These are phyloP conservation scores for Alternaria gaisen DNA, from an alignment of 2,329 filamentous ascomycete genomes.

Conservation along the genomic window DNA sequence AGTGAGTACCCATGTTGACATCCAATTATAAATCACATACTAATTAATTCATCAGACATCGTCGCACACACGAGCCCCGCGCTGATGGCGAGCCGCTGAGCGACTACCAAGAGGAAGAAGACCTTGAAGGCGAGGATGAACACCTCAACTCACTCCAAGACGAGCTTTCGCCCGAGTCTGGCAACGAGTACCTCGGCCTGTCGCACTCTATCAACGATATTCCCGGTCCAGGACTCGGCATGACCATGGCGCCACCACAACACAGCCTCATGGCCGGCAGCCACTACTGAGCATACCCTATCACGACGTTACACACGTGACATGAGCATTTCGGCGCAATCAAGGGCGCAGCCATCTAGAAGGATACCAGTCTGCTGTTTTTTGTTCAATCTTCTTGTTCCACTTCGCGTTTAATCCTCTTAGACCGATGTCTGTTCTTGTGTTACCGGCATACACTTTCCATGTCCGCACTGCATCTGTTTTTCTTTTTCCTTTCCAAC, in stretches of 20 bases:
- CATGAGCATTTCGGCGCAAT: constrained; percentile 38
- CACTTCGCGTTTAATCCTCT: constrained; percentile 33
- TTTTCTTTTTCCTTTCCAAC: constrained; percentile 1
- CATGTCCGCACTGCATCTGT: constrained; percentile 34
- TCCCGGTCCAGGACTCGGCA: constrained; percentile 44
- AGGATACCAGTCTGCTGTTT: constrained; percentile 28
- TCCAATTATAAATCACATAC: constrained; percentile 25
- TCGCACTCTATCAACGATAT: constrained; percentile 49
- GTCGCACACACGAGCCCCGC: constrained; percentile 81
- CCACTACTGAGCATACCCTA: constrained; percentile 49
- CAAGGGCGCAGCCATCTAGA: constrained; percentile 33
- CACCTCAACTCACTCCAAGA: constrained; percentile 83
- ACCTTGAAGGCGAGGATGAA: constrained; percentile 88
- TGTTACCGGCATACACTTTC: constrained; percentile 24
- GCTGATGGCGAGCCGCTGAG: constrained; percentile 70
- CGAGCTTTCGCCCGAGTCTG: constrained; percentile 77
- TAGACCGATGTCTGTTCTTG: constrained; percentile 32
- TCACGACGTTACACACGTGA: constrained; percentile 32
- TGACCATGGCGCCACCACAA: constrained; percentile 54
- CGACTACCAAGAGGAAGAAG: constrained; percentile 79
- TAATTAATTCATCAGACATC: constrained; percentile 65
- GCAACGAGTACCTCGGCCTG: constrained; percentile 64
- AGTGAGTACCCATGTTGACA: constrained; percentile 66
- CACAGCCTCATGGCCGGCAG: constrained; percentile 56
- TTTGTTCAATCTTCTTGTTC: constrained; percentile 27